Evolutionary conservation across 2,329 filamentous ascomycete genomes (phyloP), one percentile per base, ranked within the genome.

Genomic region (Monilinia polystroma): DNA sequence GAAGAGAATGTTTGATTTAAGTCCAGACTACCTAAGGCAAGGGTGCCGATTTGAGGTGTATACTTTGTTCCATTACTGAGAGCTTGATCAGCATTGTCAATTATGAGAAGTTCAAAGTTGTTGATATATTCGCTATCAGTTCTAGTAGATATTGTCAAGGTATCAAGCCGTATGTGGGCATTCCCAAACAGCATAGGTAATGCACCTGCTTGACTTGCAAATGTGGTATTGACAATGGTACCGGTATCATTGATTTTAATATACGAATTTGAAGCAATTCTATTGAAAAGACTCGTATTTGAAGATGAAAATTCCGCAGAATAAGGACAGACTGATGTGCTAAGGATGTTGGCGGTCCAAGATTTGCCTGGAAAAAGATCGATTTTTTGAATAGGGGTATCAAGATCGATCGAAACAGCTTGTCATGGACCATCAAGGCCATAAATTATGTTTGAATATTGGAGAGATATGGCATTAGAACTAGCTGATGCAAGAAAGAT

Each of bases 391-490:
- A 14, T 10, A 6, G 66, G 62, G 16, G 45, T 67, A 16, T 70
- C 68, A 51, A 73, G n/a, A 72, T 53, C 3, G 70, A 70, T 56
- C 71, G 66, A 73, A 26, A 72, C 56, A 4, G 70, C 70, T 56
- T 72, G 66, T 70, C 70, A 73, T 62, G 70, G 68, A 49, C 70
- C 68, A 59, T 71, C 70, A 4, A 68, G 70, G 18, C 70, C 68
- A 66, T 66, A 72, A 11, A 14, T 70, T n/a, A 54, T 64, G 10
- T n/a, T 63, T 18, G 69, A 70, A 68, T 69, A 72, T 23, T 26
- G 38, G 23, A 64, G 41, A 18, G 52, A 41, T 56, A 45, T 29
- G 29, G 38, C 26, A 56, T 53, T 55, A 23, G 62, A 54, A 26
- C 41, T 23, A 20, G 32, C 32, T 35, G 5, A 55, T 32, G 26